Evolutionary conservation across 305 asterid species (phyloP), one percentile per base, ranked within the genome.

Genomic region (Fraxinus albicans): DNA sequence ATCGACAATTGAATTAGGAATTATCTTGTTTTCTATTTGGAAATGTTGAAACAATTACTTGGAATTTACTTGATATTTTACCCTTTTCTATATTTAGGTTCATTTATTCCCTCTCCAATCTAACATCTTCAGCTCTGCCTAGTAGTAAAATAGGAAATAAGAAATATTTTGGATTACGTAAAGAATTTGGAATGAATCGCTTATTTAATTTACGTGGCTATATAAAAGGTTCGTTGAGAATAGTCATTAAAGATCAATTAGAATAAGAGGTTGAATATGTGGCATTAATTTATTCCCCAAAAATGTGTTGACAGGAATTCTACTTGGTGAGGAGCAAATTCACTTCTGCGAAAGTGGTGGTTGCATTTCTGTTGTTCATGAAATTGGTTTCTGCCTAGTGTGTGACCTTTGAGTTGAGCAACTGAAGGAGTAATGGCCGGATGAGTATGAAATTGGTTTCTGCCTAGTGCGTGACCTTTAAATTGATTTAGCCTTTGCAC

Each of bases 351-450:
- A 65, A 79, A 38, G 87, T 75, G 79, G 86, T 82, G 50, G 87
- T 87, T 85, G 88, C 79, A 29, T 79, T 73, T 35, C 83, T 60
- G 91, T 86, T 91, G 87, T 89, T 90, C 92, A 85, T 86, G 40
- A 70, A 72, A 77, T 86, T 83, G 93, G 92, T 91, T 88, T 84
- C 88, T 89, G 89, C 91, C 85, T 89, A 82, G 89, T 79, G 89
- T 80, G 81, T 86, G 87, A 86, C 86, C 91, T 88, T 90, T 85
- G 84, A 88, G 87, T 86, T 85, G 93, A 85, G 90, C 89, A 86
- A 80, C 89, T 85, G 27, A 1, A 25, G 27, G 27, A 25, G 27
- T 25, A 25, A 25, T 25, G 27, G 27, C 27, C 27, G 27, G 27
- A 25, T 25, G 27, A 25, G 27, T 25, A 25, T 25, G 27, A 25